Evolutionary conservation across 1,284 basidiomycete genomes (phyloP), one percentile per base, ranked within the genome.

Genomic region (Sutorius eximius): DNA sequence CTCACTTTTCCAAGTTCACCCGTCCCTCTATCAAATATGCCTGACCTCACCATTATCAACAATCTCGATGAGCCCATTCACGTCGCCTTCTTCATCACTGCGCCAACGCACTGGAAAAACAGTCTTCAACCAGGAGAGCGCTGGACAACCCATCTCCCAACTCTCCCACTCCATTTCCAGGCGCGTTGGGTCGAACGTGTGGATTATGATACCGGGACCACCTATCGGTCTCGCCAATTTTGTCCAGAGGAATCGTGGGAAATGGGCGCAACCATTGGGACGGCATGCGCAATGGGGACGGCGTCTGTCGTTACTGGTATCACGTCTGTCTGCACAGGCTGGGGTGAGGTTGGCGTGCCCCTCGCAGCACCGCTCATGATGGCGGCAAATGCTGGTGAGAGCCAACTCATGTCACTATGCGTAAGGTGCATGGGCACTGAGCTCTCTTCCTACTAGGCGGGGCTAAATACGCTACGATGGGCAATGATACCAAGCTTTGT

Each of bases 151-250:
- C 38, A 56, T 30, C 29, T 61, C 3, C 55, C 65, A 1, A 64
- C 53, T 3, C 54, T 64, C 24, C 63, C 65, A 0, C 63, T 61
- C 13, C n/a, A 56, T 33, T 64, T 67, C 13, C 63, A 67, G 16
- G 63, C 49, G 1, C 49, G 58, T 3, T 64, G 64, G 62, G 59
- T 40, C 1, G 47, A 63, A 30, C 51, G 55, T 10, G n/a, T 18
- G 8, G 59, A 61, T 30, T 2, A 30, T 33, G 52, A 61, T 24
- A 36, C 11, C 6, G 51, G 55, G 13, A 11, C 16, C 8, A 33
- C 38, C 22, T 38, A 48, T 40, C 54, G 43, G 15, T 64, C 61
- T 0, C 52, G 54, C 12, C 38, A 40, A 27, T 64, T 66, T 40
- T 57, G 41, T 24, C 45, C 45, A 3, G 43, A 51, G 8, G 59